Percentiles rank a stretch among this genome's conserved stretches.
Conservation (phyloP, 2,329 filamentous ascomycete species). For the Cladosporium colombiae region DNA sequence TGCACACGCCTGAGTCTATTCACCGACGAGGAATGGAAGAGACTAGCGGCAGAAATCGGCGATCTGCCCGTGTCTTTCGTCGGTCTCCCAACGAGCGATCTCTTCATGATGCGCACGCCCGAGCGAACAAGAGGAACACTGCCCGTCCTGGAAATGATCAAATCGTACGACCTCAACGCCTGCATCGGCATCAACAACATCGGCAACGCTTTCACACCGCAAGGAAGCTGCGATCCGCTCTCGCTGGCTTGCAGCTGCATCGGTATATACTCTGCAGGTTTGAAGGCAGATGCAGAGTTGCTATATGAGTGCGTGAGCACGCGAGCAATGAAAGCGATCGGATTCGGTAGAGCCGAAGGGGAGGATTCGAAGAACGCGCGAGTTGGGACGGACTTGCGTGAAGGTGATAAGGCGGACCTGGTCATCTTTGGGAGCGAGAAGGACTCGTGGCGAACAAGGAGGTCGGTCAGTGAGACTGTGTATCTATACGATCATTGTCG, state of each 20-base stretch:
- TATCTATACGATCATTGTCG: constrained; percentile 44
- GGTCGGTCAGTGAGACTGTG: constrained; percentile 46
- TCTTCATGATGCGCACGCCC: constrained; percentile 67
- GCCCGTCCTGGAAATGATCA: constrained; percentile 61
- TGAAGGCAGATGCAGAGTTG: constrained; percentile 57
- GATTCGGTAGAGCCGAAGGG: constrained; percentile 42
- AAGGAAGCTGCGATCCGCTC: constrained; percentile 67
- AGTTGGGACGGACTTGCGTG: constrained; percentile 32
- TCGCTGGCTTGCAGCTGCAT: constrained; percentile 63
- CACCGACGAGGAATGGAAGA: constrained; percentile 49
- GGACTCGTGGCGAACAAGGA: constrained; percentile 44
- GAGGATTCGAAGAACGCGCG: constrained; percentile 43
- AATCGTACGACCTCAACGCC: constrained; percentile 57
- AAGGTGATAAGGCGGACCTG: constrained; percentile 46
- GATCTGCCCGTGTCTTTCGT: constrained; percentile 65
- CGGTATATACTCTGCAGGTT: constrained; percentile 68
- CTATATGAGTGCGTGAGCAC: constrained; percentile 54
- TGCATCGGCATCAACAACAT: constrained; percentile 71
- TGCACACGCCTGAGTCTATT: constrained; percentile 67
- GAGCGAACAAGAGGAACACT: constrained; percentile 58
- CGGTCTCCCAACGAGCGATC: constrained; percentile 68
- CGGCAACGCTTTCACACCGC: constrained; percentile 73
- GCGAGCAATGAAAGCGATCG: constrained; percentile 36
- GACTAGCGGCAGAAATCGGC: constrained; percentile 51
- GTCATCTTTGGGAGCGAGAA: constrained; percentile 44